Base-by-base conservation (phyloP, 2,329 filamentous ascomycete species). In the Neopestalotiopsis clavispora region DNA sequence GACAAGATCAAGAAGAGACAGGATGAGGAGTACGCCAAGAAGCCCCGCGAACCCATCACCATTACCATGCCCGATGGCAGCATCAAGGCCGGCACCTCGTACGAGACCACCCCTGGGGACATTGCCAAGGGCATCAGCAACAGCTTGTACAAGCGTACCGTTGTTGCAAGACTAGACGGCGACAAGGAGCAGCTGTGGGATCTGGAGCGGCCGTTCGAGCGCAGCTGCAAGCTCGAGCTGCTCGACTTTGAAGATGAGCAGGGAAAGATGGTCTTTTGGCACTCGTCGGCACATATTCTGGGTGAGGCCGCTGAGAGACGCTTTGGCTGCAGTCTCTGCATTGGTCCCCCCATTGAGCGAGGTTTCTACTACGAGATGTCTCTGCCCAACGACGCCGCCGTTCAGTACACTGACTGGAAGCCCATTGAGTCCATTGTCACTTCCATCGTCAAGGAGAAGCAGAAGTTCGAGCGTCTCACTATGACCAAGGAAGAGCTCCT, bases 291-390 rank as follows among this genome's bases (percentile, higher is more conserved):
- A 59, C 96, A 99, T 80, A 91, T 97, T 72, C 89, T 99, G n/a
- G 96, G 96, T 74, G 96, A 98, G 82, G 95, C 95, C 70, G 93
- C 92, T 64, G 96, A 99, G 83, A 56, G 64, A 77, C 89, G 94
- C 76, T 99, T 94, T 78, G 94, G 94, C 70, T 98, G 95, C 83
- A 91, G 93, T 75, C 89, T 98, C 60, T 98, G 94, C 80, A 97
- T 98, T 79, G 96, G 96, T 30, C 96, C 96, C 42, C 96, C 94
- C 10, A 94, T 95, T 59, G 90, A 94, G 66, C 92, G 95, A 80
- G 95, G 94, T 52, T 98, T 97, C 86, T 98, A 97, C 87, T 98
- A 98, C 82, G 94, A 98, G 82, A 98, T 98, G 95, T 92, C 92
- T 40, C 86, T 94, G 59, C 89, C 92, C 61, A 91, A 92, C 52